Conservation (phyloP, 192 early-diverging fungal genomes). For the Coemansia pectinata region DNA sequence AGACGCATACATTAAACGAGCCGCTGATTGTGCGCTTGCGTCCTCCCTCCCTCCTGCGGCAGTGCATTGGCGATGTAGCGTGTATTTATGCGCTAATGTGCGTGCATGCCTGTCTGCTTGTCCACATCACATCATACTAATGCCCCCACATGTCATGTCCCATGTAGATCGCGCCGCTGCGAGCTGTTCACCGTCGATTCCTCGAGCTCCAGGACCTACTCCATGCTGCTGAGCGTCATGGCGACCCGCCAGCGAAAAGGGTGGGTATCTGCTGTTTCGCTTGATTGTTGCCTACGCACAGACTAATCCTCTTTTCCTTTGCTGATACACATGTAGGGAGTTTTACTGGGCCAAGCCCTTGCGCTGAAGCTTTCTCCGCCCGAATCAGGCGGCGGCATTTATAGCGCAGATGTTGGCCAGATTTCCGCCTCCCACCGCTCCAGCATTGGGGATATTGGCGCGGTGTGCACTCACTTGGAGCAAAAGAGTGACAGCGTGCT, state of each 20-base stretch:
- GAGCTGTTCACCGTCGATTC: conserved; percentile 32
- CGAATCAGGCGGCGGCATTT: neutral
- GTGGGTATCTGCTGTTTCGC: neutral
- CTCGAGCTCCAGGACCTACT: conserved; percentile 45
- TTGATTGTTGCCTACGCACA: no score
- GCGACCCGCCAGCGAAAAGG: neutral
- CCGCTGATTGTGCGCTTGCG: neutral
- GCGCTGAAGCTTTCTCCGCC: conserved; percentile 7
- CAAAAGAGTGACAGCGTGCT: conserved; percentile 17
- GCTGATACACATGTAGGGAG: conserved; percentile 12
- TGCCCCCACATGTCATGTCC: neutral
- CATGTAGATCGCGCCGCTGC: conserved; percentile 34
- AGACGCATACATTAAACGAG: conserved; percentile 34
- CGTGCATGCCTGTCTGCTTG: conserved; percentile 1
- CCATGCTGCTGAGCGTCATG: conserved; percentile 15
- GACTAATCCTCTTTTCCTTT: neutral
- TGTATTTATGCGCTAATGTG: conserved; percentile 2
- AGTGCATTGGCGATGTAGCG: neutral
- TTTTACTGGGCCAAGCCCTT: conserved; percentile 24
- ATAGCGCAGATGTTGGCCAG: neutral
- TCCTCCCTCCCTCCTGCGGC: conserved; percentile 6
- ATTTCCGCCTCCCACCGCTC: neutral
- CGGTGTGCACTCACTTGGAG: conserved; percentile 17
- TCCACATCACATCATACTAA: neutral
- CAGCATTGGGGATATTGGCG: no score